Evolutionary conservation across 345 rosid species (phyloP), one percentile per base, ranked within the genome.

Genomic region (Eucalyptus polybractea): DNA sequence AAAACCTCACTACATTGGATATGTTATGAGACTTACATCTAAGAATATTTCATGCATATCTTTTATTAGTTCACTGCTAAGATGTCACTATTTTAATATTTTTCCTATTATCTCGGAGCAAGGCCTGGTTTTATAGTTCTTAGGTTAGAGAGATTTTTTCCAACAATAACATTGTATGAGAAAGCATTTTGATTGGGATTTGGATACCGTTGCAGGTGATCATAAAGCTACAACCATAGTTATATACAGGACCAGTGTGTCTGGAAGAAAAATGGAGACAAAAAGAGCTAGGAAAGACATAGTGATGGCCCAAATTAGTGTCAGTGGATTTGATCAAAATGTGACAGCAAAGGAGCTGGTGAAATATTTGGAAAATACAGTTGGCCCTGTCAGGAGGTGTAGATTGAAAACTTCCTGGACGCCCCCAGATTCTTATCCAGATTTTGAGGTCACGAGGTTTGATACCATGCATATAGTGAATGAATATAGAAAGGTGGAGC

Each of bases 331-430:
- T 91, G 93, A 89, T 89, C 91, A 50, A 54, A 40, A 90, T 80
- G 94, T 94, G 31, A 65, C 37, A 4, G 98, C 97, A 33, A 90
- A 91, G 87, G 96, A 94, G 56, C 94, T 96, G 27, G 86, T 92
- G 88, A 92, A 93, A 16, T 96, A 88, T 91, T 92, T 97, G 91
- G 97, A 96, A 80, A 80, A 86, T 4, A 88, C 94, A 29, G 37
- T 65, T 65, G 99, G 99, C 65, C 89, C 89, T 62, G 91, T 96
- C 86, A 96, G 96, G 96, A 93, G 97, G 83, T 97, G 99, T 92
- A 93, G 99, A 90, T 87, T 96, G 92, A 97, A 96, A 93, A 95
- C 94, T 44, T 97, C 99, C 80, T 96, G 96, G 95, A 97, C 98
- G 58, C 99, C 99, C 53, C 96, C 93, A 6, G 96, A 96, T n/a